These are phyloP conservation scores for Penicillium sp. DNA, from an alignment of 2,329 filamentous ascomycete genomes.

Conservation along the genomic window DNA sequence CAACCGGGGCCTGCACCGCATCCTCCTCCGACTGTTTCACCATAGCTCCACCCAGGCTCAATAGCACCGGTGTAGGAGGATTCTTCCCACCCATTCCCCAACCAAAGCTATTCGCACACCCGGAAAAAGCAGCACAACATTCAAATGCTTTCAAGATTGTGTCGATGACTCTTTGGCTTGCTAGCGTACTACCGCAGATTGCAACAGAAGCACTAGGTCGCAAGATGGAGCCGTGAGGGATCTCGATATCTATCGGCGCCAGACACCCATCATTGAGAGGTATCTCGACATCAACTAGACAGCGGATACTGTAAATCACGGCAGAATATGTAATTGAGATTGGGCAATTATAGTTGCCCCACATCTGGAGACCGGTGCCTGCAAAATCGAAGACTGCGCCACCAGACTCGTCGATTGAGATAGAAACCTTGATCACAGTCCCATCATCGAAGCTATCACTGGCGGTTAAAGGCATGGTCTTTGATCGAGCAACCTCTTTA, in stretches of 20 bases:
- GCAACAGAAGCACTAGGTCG: constrained; percentile 68
- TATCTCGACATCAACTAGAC: constrained; percentile 71
- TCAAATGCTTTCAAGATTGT: constrained; percentile 73
- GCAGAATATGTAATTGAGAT: constrained; percentile 68
- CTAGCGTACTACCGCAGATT: constrained; percentile 75
- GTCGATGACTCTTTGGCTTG: constrained; percentile 72
- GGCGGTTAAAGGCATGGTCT: constrained; percentile 39
- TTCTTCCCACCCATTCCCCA: constrained; percentile 14
- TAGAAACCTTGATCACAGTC: constrained; percentile 67
- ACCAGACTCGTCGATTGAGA: constrained; percentile 68
- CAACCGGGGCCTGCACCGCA: constrained; percentile 70
- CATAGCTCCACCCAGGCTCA: constrained; percentile 63
- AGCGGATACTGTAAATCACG: constrained; percentile 79
- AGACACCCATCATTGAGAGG: constrained; percentile 80
- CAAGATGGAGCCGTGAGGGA: constrained; percentile 69
- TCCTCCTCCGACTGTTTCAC: constrained; percentile 78
- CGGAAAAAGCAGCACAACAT: constrained; percentile 71
- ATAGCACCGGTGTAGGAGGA: constrained; percentile 12
- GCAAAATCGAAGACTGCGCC: constrained; percentile 73
- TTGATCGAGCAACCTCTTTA: constrained; percentile 5
- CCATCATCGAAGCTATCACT: constrained; percentile 81
- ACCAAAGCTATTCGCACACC: constrained; percentile 70
- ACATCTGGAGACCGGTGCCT: constrained; percentile 55
- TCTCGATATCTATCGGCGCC: constrained; percentile 67
- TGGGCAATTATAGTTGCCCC: constrained; percentile 43